These are phyloP conservation scores for Nectriaceae sp. DNA, from an alignment of 2,329 filamentous ascomycete genomes.

Conservation along the genomic window DNA sequence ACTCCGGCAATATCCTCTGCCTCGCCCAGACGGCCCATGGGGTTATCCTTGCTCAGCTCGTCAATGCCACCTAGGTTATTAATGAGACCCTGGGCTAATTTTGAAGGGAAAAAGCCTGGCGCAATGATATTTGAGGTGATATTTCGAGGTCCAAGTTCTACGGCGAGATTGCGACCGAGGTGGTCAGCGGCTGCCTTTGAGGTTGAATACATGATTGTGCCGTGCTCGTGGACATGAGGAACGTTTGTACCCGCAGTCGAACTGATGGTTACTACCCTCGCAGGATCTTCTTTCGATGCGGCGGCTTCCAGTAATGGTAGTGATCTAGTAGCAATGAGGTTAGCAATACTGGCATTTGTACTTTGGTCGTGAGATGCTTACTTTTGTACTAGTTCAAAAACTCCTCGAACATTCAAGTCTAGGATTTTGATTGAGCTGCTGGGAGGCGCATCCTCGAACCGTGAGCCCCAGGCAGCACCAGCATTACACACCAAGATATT, in stretches of 20 bases:
- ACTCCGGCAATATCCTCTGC: constrained; percentile 63
- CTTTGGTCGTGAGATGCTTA: no score
- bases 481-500: constrained; percentile 74
- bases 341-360: not conserved
- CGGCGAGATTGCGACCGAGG: constrained; percentile 61
- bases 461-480: constrained; percentile 69
- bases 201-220: constrained; percentile 66
- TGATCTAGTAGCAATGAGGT: constrained; percentile 16
- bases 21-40: constrained; percentile 55
- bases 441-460: constrained; percentile 65
- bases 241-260: constrained; percentile 66
- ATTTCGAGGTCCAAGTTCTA: constrained; percentile 66
- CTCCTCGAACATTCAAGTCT: constrained; percentile 70
- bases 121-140: constrained; percentile 69
- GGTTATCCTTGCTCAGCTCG: constrained; percentile 50
- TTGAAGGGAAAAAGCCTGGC: constrained; percentile 69
- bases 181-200: constrained; percentile 69
- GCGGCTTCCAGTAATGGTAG: constrained; percentile 47
- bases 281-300: constrained; percentile 47
- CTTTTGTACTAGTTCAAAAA: constrained; percentile 69
- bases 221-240: constrained; percentile 60
- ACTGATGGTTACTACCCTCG: constrained; percentile 65
- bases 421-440: constrained; percentile 66
- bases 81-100: constrained; percentile 68
- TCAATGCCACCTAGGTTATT: constrained; percentile 59